These are phyloP conservation scores for Rhizopogon vesiculosus DNA, from an alignment of 768 basidiomycete species.

Conservation along the genomic window DNA sequence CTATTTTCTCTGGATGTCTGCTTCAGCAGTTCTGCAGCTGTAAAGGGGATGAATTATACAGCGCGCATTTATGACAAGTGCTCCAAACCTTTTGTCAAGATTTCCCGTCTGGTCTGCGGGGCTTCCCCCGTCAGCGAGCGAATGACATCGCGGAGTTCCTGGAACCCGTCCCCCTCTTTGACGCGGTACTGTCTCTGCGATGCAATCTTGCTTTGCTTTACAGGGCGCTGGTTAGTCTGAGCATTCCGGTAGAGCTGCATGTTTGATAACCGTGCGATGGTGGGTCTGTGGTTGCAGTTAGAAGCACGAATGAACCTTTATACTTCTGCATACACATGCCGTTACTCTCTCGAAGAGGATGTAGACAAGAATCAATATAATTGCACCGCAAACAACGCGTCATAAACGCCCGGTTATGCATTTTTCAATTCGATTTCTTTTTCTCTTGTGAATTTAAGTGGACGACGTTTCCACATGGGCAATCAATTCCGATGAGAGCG, in stretches of 20 bases:
- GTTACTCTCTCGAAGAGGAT: neutral
- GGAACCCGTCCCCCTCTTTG: constrained; percentile 26
- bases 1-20: neutral
- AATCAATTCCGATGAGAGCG: neutral
- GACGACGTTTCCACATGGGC: neutral
- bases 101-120: constrained; percentile 22
- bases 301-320: neutral
- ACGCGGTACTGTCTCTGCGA: constrained; percentile 26
- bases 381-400: too few species aligned
- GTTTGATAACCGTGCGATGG: too few species aligned
- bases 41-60: neutral
- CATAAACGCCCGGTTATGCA: too few species aligned
- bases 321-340: neutral
- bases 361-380: neutral
- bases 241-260: neutral
- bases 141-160: constrained; percentile 22
- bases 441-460: neutral
- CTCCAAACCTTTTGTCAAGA: constrained; percentile 18
- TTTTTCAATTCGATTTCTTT: neutral
- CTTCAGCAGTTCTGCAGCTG: constrained; percentile 2
- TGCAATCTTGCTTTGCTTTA: constrained; percentile 2
- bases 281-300: neutral
- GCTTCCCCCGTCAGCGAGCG: constrained; percentile 21
- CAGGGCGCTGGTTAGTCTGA: neutral
- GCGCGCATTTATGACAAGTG: too few species aligned